Evolutionary conservation across 768 basidiomycete genomes (phyloP), one percentile per base, ranked within the genome.

Genomic region (Plicaturopsis crispa): DNA sequence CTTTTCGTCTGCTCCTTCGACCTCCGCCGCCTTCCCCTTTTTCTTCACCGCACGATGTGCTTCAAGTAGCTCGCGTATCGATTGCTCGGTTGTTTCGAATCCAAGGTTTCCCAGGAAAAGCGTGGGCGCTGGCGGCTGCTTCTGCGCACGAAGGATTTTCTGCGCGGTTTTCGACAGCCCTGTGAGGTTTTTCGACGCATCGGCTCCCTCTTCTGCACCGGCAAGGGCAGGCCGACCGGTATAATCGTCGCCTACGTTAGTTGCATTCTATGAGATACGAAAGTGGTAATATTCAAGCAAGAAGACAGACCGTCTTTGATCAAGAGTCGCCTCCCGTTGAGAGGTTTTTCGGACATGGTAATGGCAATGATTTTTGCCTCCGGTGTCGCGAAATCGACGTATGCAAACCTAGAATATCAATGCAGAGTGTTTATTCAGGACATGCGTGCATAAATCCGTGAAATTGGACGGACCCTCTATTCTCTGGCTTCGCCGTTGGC

Each of bases 61-160:
- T 38, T 87, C 80, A 32, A 97, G 69, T 44, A 93, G 53, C 48
- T 78, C 74, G 35, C 77, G 69, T 36, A 96, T 81, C 10, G 74
- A 72, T 8, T 74, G 70, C 18, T 85, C 86, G 5, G 87, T 93
- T 10, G 91, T 80, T 53, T 90, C 85, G 56, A 94, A 98, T 6
- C 83, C 80, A 12, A 98, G 72, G 56, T 98, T 98, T 6, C 94
- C 94, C 17, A 97, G 56, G 70, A 97, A 98, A 10, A 98, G 66
- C 5, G 90, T 92, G 2, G 83, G 80, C 2, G 77, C 86, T 28
- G 90, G 75, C 2, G 80, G 77, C 55, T 91, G 88, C 55, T 84
- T 91, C 56, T 93, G 93, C 20, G 58, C 53, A 22, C 72, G 63
- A 13, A 93, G 67, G 40, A 90, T 86, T 54, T 81, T 88, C 54